Base-by-base conservation (phyloP, 2,329 filamentous ascomycete genomes). In the Coniochaeta sp. region DNA sequence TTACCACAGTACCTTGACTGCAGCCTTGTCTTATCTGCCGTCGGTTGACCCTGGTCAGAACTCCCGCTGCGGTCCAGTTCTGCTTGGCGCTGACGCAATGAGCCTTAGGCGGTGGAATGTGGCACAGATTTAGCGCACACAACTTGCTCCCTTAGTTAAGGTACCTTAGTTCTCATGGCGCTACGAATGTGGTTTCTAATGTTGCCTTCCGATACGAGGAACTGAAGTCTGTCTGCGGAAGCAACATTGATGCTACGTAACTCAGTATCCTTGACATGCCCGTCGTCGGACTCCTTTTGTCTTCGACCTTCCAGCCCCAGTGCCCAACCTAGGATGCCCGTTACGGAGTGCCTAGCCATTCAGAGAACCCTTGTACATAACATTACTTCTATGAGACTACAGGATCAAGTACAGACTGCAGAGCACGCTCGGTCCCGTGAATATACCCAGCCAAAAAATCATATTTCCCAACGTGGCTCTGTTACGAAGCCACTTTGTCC, bases 391-490 rank as follows among this genome's bases (percentile, higher is more conserved):
- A 47, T 19, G 16, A 24, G 43, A 47, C 50, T 58, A 87, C 33
- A 87, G 69, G 47, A 86, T 81, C 60, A 87, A 68, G 65, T 87
- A 87, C 58, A 87, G 67, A 60, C 82, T 86, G 66, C 83, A 86
- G 26, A 87, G 68, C 43, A 90, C 70, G 72, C 88, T 90, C 1
- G 89, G 89, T 0, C 88, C 89, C 2, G 88, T 88, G 62, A 90
- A 89, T n/a, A 93, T 81, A 0, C 89, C 89, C 44, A 89, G 68
- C 90, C 90, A 93, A 67, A 93, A 93, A 3, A 91, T 79, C 8
- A 90, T 71, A 68, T 93, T 93, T 0, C 89, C 89, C 22, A 92
- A 67, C 1, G 84, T 82, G 65, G 82, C 79, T 66, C 80, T 78
- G 26, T 82, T 82, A 64, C 82, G 84, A 69, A 92, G 75, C 76